A percentile compares a stretch with the other conserved stretches of the same genome.
phyloP scores from a whole-genome alignment of 2,329 filamentous ascomycete genomes.

The Clonostachys chloroleuca region DNA sequence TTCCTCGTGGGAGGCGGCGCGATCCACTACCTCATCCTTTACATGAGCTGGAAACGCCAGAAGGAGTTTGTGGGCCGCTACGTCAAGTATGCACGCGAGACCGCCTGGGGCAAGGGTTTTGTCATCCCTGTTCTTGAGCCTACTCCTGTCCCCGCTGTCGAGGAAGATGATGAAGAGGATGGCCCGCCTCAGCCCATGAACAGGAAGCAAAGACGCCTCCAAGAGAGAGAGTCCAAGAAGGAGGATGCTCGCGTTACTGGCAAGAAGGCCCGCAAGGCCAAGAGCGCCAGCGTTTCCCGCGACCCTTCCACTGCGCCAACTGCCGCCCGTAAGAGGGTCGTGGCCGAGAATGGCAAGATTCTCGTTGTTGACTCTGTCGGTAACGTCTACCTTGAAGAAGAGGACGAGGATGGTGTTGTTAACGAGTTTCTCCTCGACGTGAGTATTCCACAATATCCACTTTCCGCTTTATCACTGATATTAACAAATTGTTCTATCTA shows the following conservation, averaged over 20 bases:
- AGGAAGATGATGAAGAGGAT: conserved; percentile 43
- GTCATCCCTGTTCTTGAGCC: conserved; percentile 61
- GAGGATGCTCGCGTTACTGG: conserved; percentile 53
- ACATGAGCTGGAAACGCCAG: conserved; percentile 85
- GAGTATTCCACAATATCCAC: conserved; percentile 29
- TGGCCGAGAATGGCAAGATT: conserved; percentile 93
- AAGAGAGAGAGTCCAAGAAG: conserved; percentile 79
- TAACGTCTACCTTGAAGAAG: conserved; percentile 92
- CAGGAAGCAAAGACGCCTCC: conserved; percentile 80
- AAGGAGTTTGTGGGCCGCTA: conserved; percentile 88
- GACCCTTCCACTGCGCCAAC: conserved; percentile 58
- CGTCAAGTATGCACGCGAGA: conserved; percentile 81
- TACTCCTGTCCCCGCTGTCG: conserved; percentile 35
- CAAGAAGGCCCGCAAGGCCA: conserved; percentile 37
- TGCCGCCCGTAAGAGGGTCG: conserved; percentile 79
- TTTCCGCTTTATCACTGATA: not conserved
- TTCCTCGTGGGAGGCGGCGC: conserved; percentile 80
- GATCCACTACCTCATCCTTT: conserved; percentile 80
- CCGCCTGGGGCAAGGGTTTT: conserved; percentile 84
- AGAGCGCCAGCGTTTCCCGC: conserved; percentile 12
- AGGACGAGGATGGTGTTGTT: conserved; percentile 79
- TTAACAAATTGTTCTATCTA: conserved; percentile 23
- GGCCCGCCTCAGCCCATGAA: conserved; percentile 61
- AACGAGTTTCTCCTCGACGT: conserved; percentile 87
- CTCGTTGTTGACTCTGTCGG: conserved; percentile 88